These are phyloP conservation scores for Vachellia collinsii DNA, from an alignment of 306 rosid genomes.

Conservation along the genomic window DNA sequence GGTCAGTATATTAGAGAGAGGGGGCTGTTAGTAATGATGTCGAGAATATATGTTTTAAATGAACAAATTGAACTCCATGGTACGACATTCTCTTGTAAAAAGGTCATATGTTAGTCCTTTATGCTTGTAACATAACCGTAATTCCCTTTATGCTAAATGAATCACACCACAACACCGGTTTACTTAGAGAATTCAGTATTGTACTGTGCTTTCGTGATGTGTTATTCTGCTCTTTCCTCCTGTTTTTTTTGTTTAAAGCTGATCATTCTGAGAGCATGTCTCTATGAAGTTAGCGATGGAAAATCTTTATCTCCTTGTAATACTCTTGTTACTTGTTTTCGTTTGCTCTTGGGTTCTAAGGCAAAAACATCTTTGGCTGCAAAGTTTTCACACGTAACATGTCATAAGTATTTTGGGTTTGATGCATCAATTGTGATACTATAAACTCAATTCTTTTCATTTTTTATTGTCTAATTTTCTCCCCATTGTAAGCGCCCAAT, in stretches of 20 bases:
- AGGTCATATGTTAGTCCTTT: not conserved
- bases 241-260: not conserved
- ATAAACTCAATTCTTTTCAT: not conserved
- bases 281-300: not conserved
- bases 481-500: not conserved
- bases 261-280: not conserved
- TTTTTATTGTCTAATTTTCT: constrained; percentile 11
- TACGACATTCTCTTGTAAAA: not conserved
- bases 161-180: not conserved
- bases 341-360: constrained; percentile 20
- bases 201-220: not conserved
- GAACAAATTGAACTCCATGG: not conserved
- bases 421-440: constrained; percentile 6
- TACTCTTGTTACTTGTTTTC: constrained; percentile 1
- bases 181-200: constrained; percentile 24
- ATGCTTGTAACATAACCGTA: not conserved
- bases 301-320: constrained; percentile 9
- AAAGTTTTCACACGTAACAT: not conserved
- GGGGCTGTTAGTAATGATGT: not conserved
- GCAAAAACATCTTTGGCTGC: not conserved
- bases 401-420: not conserved
- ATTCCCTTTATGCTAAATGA: not conserved
- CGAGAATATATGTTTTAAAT: not conserved
- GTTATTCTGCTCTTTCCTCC: not conserved
- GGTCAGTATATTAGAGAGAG: not conserved